Conservation (phyloP, 345 rosid genomes). For the Populus nigra region DNA sequence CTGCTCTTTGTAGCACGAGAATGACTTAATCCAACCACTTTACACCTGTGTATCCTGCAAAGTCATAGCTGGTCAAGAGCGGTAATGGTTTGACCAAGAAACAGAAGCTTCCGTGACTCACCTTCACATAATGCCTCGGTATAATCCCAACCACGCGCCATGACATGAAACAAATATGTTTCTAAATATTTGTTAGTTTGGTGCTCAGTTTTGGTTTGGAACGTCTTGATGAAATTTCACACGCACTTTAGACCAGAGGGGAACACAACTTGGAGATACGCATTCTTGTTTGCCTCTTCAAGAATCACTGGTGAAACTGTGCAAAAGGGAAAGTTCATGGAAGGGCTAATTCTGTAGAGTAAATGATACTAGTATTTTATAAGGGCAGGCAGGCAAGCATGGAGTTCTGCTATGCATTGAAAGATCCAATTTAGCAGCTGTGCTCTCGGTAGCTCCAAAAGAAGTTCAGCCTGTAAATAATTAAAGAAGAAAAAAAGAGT, state of each 20-base stretch:
- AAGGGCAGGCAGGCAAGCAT: conserved; percentile 76
- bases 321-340: not conserved
- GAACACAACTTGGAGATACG: no score
- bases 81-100: not conserved
- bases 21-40: not conserved
- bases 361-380: conserved; percentile 54
- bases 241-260: not conserved
- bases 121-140: conserved; percentile 1
- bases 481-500: not conserved
- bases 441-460: conserved; percentile 85
- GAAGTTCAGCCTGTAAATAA: conserved; percentile 81
- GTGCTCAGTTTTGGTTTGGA: not conserved
- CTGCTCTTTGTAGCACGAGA: not conserved
- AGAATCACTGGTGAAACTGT: not conserved
- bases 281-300: not conserved
- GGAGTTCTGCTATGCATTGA: conserved; percentile 84
- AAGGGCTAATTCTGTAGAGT: not conserved
- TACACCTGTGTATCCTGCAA: not conserved
- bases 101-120: not conserved
- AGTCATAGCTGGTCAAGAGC: not conserved
- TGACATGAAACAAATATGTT: not conserved
- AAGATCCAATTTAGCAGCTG: conserved; percentile 89
- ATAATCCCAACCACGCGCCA: not conserved
- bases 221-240: not conserved
- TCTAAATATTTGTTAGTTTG: not conserved